Conservation (phyloP, 108 stramenopile genomes). For the Nitzschia sp. region DNA sequence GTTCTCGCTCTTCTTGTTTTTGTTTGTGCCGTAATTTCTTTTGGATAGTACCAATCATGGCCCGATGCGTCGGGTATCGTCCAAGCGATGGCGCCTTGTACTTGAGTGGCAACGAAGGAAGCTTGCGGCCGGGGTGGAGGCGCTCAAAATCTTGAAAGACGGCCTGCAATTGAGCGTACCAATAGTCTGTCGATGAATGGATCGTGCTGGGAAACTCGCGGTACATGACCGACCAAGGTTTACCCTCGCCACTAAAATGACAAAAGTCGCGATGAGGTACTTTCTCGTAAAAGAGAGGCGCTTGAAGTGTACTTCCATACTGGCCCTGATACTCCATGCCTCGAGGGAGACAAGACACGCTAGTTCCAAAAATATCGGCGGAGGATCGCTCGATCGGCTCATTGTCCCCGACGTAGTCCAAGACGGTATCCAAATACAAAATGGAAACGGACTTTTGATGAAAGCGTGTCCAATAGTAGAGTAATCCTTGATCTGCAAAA, state of each 20-base stretch:
- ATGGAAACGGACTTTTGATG: slow-evolving; percentile 44
- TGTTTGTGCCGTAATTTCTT: slow-evolving; percentile 2
- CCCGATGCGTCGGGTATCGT: slow-evolving; percentile 29
- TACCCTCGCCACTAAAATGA: slow-evolving; percentile 43
- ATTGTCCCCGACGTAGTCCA: slow-evolving; percentile 16
- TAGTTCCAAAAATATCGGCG: not conserved
- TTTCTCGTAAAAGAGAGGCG: slow-evolving; percentile 9
- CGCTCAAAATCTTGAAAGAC: slow-evolving; percentile 3
- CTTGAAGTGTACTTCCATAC: slow-evolving; percentile 19
- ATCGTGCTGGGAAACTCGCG: slow-evolving; percentile 13
- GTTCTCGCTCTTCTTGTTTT: slow-evolving; percentile 2
- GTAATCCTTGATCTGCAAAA: slow-evolving; percentile 53
- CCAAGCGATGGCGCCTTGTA: slow-evolving; percentile 8
- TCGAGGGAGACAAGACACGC: not conserved
- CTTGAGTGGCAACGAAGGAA: slow-evolving; percentile 13
- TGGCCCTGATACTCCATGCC: slow-evolving; percentile 5
- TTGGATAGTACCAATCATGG: slow-evolving; percentile 19
- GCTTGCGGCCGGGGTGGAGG: not conserved
- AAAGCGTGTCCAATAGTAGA: slow-evolving; percentile 57
- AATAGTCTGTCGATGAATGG: slow-evolving; percentile 10
- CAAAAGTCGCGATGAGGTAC: slow-evolving; percentile 44
- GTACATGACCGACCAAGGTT: slow-evolving; percentile 40
- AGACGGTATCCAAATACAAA: slow-evolving; percentile 14
- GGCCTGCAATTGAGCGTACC: slow-evolving; percentile 14
- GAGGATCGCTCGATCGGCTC: not conserved